Evolutionary conservation across 75 land plant species (phyloP), one percentile per base, ranked within the genome.

Genomic region (Picea sitchensis): DNA sequence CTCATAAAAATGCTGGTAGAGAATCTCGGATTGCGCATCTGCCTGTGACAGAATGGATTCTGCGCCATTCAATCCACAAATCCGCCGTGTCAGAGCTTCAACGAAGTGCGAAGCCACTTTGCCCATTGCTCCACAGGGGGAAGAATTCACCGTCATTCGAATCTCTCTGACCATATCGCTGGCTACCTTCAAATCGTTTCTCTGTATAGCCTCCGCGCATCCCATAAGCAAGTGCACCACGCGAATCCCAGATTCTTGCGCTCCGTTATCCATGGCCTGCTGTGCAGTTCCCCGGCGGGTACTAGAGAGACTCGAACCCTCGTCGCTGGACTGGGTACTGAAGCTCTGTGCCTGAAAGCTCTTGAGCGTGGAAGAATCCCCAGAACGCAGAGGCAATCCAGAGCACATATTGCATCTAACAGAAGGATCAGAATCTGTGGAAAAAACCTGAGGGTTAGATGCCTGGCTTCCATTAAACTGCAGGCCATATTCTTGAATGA

Each of bases 1-100:
- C 85, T 96, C 96, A 83, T 96, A 96, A 84, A 94, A 96, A 79
- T 89, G 88, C 81, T 87, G 87, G 83, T 92, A 87, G 31, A 94
- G 88, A 38, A 86, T 51, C 72, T 94, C 94, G 14, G 86, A 54
- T 64, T 86, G 75, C 12, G 83, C 84, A 14, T 89, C 86, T 11
- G 86, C 79, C 68, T 73, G 56, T 3, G 47, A 68, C 21, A n/a
- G 82, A 80, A 38, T 59, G 64, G 9, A 75, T 21, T 41, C 73
- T 13, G 76, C 78, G 8, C 61, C 61, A 2, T 31, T 41, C 3
- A 17, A 21, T 34, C 82, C 81, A 80, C 82, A 91, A 54, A 95
- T 83, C n/a, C 96, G 83, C 1, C 87, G 87, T 23, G 87, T 58
- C 32, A 95, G 80, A n/a, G 94, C 96, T 72, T 95, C 96, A 54